Base-by-base conservation (phyloP, 257 asterid species). In the Nyctanthes arbortristis region DNA sequence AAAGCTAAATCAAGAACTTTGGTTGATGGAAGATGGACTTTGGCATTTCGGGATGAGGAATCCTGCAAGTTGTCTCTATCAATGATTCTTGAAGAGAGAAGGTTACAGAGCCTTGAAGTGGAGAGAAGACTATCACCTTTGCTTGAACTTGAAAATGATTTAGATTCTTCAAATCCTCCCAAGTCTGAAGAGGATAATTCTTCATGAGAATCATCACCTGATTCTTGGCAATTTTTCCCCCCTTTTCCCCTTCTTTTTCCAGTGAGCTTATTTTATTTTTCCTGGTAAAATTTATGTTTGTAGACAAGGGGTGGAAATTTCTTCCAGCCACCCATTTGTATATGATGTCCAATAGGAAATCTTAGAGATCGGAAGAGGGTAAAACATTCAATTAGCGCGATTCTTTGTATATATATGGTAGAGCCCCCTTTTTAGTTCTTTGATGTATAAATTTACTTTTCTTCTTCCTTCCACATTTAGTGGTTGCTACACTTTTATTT, bases 11-110 rank as follows among this genome's bases (percentile, higher is more conserved):
- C 93, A 1, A 94, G 84, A 76, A 79, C 80, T 55, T 71, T 91
- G 80, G 96, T 89, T 27, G 96, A 91, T 70, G 99, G 97, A 79
- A 84, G 97, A 77, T 91, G 99, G 99, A 94, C 97, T 57, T 30
- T 52, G 29, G 31, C 59, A 22, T 52, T 52, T 25, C 14, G 31
- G 14, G 59, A 52, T 20, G 30, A 22, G 30, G 59, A 52, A 52
- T 52, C 89, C 22, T 89, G 97, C 84, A 78, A 80, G 75, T n/a
- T 58, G 67, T 91, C 99, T 39, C 63, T 82, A 65, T 66, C 78
- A 6, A 91, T 94, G 97, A 84, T 86, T 74, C 76, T 76, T 56
- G 96, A 89, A 70, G 96, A 89, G 83, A 71, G 72, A n/a, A 76
- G 80, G 67, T 69, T 78, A 69, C 96, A 80, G 64, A 79, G 83